phyloP scores from a whole-genome alignment of 345 rosid genomes.

The Barbarea vulgaris region DNA sequence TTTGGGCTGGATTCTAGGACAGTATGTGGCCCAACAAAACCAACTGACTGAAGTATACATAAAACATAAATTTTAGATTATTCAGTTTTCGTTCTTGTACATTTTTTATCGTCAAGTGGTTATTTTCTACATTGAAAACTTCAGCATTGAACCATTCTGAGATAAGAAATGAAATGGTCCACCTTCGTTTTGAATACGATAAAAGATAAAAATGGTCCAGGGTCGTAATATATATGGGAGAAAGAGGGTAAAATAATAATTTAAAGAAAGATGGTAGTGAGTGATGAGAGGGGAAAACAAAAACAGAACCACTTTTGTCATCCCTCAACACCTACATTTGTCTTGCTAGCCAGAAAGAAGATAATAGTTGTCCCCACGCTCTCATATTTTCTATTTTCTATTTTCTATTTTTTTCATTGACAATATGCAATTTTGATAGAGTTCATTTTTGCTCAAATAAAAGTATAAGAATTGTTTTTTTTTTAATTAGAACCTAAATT shows the following conservation, averaged over 20 bases:
- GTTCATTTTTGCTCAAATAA: background rate
- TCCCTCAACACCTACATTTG: conserved; percentile 41
- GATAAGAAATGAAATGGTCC: conserved; percentile 31
- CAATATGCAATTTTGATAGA: background rate
- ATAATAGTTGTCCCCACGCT: conserved; percentile 52
- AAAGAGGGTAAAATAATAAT: conserved; percentile 29
- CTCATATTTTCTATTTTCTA: background rate
- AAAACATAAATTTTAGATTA: background rate
- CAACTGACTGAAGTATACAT: background rate
- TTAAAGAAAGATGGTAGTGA: conserved; percentile 24
- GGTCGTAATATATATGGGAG: conserved; percentile 18
- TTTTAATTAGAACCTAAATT: background rate
- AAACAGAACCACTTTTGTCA: conserved; percentile 41
- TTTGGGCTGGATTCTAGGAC: background rate
- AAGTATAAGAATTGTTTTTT: background rate
- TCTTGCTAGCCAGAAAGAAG: conserved; percentile 41
- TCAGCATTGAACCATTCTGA: background rate
- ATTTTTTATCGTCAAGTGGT: background rate
- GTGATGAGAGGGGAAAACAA: conserved; percentile 41
- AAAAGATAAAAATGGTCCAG: background rate
- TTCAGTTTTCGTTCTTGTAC: background rate
- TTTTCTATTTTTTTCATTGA: conserved; percentile 6
- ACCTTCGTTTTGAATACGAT: background rate
- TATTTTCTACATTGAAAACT: background rate
- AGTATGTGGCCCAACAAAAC: background rate